Evolutionary conservation across 116 monocot species (phyloP), one percentile per base, ranked within the genome.

Genomic region (Zostera marina): DNA sequence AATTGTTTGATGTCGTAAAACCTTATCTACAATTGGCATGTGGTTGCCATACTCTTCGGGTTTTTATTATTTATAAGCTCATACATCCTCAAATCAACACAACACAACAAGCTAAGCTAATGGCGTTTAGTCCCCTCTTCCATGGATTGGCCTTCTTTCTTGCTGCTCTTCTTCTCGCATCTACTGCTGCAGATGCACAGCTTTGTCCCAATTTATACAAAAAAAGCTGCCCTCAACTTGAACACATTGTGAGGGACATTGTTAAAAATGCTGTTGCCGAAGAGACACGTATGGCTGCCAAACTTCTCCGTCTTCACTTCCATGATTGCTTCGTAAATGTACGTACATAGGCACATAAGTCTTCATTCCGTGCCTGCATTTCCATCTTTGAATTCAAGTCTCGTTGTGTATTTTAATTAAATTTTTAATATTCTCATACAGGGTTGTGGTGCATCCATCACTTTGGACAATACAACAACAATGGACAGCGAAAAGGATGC

Each of bases 301-400:
- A 81, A 67, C 76, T 90, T 47, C 76, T 90, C 46, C 78, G 90
- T 1, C 76, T 90, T 57, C 74, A 76, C 69, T 90, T 84, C 72
- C 90, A 90, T 42, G 90, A 90, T 54, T 90, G 84, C 72, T 90
- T 90, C 62, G 84, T 81, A 4, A 76, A 84, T 42, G 89, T 88
- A 59, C 7, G 5, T 11, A 10, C 23, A 53, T 23, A 23, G 8
- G 11, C 16, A 24, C 5, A 32, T 32, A 32, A 32, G 32, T 32
- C n/a, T n/a, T n/a, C n/a, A n/a, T n/a, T n/a, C n/a, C n/a, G n/a
- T n/a, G n/a, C n/a, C n/a, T n/a, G n/a, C n/a, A n/a, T n/a, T n/a
- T n/a, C n/a, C n/a, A n/a, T n/a, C n/a, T n/a, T n/a, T n/a, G n/a
- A n/a, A n/a, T n/a, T n/a, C n/a, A n/a, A n/a, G n/a, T n/a, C n/a